Base-by-base conservation (phyloP, 2,329 filamentous ascomycete species). In the Colletotrichum chlorophyti region DNA sequence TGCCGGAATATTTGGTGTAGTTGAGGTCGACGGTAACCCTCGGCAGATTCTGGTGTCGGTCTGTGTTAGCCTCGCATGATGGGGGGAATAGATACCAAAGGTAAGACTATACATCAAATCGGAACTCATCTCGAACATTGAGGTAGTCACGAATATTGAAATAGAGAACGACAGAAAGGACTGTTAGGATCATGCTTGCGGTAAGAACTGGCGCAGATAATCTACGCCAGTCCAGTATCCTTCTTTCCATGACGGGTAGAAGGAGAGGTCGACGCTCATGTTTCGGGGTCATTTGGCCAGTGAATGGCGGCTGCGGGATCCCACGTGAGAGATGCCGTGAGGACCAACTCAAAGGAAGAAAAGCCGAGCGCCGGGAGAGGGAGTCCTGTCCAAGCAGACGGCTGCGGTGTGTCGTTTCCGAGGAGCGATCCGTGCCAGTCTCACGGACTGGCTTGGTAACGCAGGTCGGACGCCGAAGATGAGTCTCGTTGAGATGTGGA, bases 1-100 rank as follows among this genome's bases (percentile, higher is more conserved):
- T 66, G 24, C 79, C 79, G 21, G 72, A 69, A 53, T 81, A 82
- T 23, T 66, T 66, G n/a, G 78, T 72, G 58, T 82, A 81, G 24
- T 73, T 74, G 19, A 82, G 70, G 60, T 80, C 72, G 42, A 76
- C 66, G 14, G 58, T 38, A 24, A 57, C 47, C 40, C 53, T 43
- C 15, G 60, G 58, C 23, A 63, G 40, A 21, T 55, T 57, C 23
- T 29, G 19, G 51, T 59, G 43, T 47, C 27, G 34, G 15, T 5
- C 11, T 27, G 37, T 26, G 31, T 59, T 38, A 59, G 55, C 32
- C 9, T 23, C 23, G 14, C 27, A 32, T 17, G 29, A 32, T 15
- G 19, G 23, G 32, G 38, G 11, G 26, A 23, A 17, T 15, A 9
- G 26, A 9, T n/a, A 12, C 21, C 31, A 38, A 21, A 11, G 14